These are phyloP conservation scores for Melampsora americana DNA, from an alignment of 1,284 basidiomycete species.

Conservation along the genomic window DNA sequence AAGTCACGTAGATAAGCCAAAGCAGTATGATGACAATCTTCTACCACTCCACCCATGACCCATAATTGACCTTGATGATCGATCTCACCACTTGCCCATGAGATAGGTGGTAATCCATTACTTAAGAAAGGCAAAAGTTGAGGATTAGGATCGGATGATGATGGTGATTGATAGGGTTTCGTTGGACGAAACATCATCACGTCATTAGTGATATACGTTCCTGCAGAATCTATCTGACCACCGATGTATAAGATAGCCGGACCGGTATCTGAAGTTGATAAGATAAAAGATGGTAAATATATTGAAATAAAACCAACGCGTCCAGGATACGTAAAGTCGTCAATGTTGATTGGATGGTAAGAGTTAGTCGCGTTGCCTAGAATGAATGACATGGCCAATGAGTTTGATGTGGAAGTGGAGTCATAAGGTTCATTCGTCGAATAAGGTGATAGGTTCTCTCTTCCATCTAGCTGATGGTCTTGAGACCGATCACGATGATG, in stretches of 20 bases:
- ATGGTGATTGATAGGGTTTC: background rate
- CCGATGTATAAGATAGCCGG: constrained; percentile 7
- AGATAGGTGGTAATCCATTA: constrained; percentile 1
- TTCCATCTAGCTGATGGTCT: no score
- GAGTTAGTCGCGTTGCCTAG: background rate
- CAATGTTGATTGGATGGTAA: background rate
- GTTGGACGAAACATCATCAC: background rate
- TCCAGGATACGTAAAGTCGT: background rate
- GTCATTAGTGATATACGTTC: constrained; percentile 12
- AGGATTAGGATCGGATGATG: background rate
- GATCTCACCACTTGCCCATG: constrained; percentile 2
- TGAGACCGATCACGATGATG: no score
- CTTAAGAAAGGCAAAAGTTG: background rate
- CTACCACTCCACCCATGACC: background rate
- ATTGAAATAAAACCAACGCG: background rate
- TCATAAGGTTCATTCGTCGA: no score
- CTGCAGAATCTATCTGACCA: background rate
- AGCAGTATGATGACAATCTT: background rate
- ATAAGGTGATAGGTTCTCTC: no score
- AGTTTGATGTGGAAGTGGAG: no score
- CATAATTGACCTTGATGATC: background rate
- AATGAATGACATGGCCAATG: background rate
- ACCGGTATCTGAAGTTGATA: background rate
- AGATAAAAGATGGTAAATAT: background rate
- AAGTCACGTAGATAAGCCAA: constrained; percentile 1